Evolutionary conservation across 345 rosid genomes (phyloP).

Genomic region (Balakata baccata): DNA sequence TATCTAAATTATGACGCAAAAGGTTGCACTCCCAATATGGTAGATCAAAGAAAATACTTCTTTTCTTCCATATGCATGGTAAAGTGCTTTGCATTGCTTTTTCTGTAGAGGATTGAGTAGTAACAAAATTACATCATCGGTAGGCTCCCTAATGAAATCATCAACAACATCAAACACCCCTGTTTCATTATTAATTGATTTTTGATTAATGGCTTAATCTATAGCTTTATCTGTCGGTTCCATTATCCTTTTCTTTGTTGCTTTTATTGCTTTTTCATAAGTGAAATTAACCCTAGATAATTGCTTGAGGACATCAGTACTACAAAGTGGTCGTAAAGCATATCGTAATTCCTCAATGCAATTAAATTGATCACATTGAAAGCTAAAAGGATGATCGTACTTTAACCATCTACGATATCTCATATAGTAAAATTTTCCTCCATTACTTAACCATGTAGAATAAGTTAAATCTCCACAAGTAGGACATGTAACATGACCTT

Average conservation of each 20-base stretch:
- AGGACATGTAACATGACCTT: background rate
- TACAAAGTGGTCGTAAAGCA: background rate
- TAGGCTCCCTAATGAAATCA: no score
- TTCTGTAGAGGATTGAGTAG: no score
- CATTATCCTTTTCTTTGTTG: background rate
- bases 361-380: background rate
- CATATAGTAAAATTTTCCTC: background rate
- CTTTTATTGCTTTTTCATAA: no score
- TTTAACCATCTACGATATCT: background rate
- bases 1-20: background rate
- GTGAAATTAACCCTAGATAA: no score
- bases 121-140: no score
- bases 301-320: no score
- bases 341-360: background rate
- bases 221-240: no score
- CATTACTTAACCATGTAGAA: no score
- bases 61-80: background rate
- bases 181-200: no score
- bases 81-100: no score
- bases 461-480: background rate
- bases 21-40: background rate
- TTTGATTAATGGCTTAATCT: no score
- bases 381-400: background rate
- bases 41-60: background rate
- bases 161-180: no score